A percentile compares a stretch with the other conserved stretches of the same genome.
Conservation (phyloP, 306 rosid species). For the Hippophae rhamnoides region DNA sequence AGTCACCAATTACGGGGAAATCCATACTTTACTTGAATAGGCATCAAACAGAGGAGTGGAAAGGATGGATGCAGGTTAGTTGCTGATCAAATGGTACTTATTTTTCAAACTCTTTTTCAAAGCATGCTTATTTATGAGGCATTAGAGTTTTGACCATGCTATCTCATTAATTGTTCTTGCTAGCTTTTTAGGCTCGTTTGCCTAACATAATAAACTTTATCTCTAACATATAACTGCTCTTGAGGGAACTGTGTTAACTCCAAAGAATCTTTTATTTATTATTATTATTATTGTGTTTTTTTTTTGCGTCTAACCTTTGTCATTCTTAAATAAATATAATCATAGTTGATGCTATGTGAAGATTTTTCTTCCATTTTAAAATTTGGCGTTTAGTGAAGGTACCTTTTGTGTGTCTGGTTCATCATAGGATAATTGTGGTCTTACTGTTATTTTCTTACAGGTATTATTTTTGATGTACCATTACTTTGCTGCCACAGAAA, state of each 20-base stretch:
- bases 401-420: background rate
- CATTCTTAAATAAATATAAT: background rate
- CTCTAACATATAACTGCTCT: too few relatives aligned
- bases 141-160: conserved; percentile 4
- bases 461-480: conserved; percentile 91
- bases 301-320: conserved; percentile 13
- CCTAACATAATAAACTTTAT: too few relatives aligned
- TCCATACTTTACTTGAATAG: conserved; percentile 80
- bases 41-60: conserved; percentile 99
- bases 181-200: too few relatives aligned
- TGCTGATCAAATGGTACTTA: conserved; percentile 4
- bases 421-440: background rate
- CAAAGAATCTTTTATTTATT: too few relatives aligned
- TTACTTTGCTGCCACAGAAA: conserved; percentile 80
- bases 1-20: conserved; percentile 79
- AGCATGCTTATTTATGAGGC: conserved; percentile 7
- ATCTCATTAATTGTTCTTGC: conserved; percentile 1
- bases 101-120: background rate
- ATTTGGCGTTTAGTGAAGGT: background rate
- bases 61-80: conserved; percentile 99
- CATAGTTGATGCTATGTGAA: background rate
- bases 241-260: too few relatives aligned
- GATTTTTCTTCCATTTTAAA: background rate
- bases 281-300: background rate
- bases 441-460: conserved; percentile 22